A percentile compares a stretch with the other conserved stretches of the same genome.
Conservation (phyloP, 2,329 filamentous ascomycete species). For the Xylogone sp. region DNA sequence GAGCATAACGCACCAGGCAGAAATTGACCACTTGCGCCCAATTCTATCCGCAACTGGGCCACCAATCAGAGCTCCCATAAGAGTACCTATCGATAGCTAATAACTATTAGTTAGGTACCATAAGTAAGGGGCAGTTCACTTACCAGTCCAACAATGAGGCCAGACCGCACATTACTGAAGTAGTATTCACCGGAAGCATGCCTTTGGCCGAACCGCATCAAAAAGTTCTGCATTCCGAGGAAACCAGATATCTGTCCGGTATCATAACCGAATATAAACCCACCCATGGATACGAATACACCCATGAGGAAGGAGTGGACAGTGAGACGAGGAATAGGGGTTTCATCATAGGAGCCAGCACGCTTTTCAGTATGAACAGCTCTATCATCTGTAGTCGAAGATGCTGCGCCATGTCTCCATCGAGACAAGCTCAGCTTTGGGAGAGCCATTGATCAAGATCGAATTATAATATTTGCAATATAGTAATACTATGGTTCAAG, state of each 20-base stretch:
- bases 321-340: constrained; percentile 12
- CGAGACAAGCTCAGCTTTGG: background rate
- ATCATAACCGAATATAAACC: constrained; percentile 43
- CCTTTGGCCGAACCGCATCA: constrained; percentile 45
- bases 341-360: constrained; percentile 12
- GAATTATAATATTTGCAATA: background rate
- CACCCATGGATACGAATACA: constrained; percentile 21
- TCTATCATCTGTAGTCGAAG: constrained; percentile 7
- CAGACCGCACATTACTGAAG: constrained; percentile 57
- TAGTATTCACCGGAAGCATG: constrained; percentile 26
- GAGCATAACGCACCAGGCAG: constrained; percentile 48
- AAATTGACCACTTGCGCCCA: constrained; percentile 57
- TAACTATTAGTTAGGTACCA: constrained; percentile 54
- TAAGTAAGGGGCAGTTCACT: constrained; percentile 36
- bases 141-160: constrained; percentile 49
- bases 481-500: background rate
- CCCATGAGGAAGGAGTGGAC: constrained; percentile 19
- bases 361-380: constrained; percentile 10
- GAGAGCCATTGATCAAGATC: background rate
- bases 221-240: constrained; percentile 51
- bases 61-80: constrained; percentile 72
- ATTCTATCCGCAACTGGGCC: constrained; percentile 62
- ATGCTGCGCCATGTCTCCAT: background rate
- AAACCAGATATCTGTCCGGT: constrained; percentile 71
- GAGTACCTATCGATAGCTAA: constrained; percentile 69